Percentiles rank a stretch among this genome's conserved stretches.
Evolutionary conservation across 2,329 filamentous ascomycete genomes (phyloP).

Genomic region (Pyrenophora tritici-repentis): DNA sequence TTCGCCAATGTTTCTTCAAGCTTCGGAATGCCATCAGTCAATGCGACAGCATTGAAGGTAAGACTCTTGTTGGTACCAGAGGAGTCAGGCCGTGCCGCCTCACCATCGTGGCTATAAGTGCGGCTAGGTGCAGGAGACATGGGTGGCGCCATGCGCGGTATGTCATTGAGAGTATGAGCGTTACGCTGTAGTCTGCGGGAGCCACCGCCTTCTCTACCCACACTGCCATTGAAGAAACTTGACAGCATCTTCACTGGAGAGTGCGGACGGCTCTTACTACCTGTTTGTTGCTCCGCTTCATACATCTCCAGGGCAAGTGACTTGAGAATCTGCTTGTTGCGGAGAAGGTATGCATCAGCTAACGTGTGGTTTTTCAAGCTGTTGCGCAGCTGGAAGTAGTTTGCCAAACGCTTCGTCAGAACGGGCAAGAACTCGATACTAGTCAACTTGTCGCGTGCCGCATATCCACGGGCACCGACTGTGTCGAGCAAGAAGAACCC

Average conservation of each 20-base stretch:
- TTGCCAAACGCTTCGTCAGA: conserved; percentile 73
- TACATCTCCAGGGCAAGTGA: conserved; percentile 68
- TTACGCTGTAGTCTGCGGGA: conserved; percentile 43
- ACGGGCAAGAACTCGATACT: conserved; percentile 74
- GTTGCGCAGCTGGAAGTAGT: conserved; percentile 73
- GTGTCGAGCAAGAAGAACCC: conserved; percentile 62
- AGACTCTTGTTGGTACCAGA: conserved; percentile 43
- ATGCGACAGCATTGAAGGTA: conserved; percentile 33
- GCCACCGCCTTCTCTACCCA: conserved; percentile 19
- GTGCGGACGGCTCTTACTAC: conserved; percentile 70
- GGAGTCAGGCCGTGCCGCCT: conserved; percentile 39
- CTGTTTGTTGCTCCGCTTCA: conserved; percentile 58
- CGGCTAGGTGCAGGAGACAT: conserved; percentile 43
- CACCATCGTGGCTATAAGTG: conserved; percentile 44
- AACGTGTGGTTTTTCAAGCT: conserved; percentile 68
- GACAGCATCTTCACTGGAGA: conserved; percentile 92
- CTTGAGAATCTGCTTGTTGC: conserved; percentile 77
- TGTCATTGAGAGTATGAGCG: conserved; percentile 41
- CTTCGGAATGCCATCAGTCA: conserved; percentile 59
- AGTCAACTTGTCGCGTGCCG: conserved; percentile 75
- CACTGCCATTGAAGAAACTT: conserved; percentile 59
- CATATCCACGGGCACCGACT: conserved; percentile 69
- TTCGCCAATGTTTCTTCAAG: conserved; percentile 85
- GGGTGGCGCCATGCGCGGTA: conserved; percentile 44
- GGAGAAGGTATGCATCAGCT: conserved; percentile 72